phyloP scores from a whole-genome alignment of 192 early-diverging fungal species.

The Umbelopsis ramanniana region DNA sequence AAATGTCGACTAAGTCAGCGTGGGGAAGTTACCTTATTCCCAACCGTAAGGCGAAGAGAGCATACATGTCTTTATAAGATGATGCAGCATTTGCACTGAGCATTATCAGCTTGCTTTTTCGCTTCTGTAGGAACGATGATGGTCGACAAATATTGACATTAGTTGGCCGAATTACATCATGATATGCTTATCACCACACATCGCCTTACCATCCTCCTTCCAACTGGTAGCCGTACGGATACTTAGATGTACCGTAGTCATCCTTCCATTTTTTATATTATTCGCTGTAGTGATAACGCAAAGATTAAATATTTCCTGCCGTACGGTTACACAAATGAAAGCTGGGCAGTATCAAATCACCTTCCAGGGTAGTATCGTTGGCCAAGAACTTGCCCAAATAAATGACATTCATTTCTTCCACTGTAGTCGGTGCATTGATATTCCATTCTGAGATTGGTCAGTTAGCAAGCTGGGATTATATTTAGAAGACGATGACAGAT shows the following conservation, averaged over 20 bases:
- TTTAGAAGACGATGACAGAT: not conserved
- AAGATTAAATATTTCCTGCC: not conserved
- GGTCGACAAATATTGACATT: not conserved
- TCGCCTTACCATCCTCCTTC: not conserved
- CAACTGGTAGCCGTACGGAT: not conserved
- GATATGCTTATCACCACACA: not conserved
- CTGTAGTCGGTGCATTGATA: not conserved
- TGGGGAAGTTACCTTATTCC: not conserved
- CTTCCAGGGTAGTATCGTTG: conserved; percentile 3
- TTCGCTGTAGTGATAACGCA: not conserved
- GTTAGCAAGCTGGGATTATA: not conserved
- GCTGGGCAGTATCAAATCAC: not conserved
- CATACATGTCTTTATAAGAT: not conserved
- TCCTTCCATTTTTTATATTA: not conserved
- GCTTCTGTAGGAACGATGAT: not conserved
- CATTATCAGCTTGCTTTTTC: not conserved
- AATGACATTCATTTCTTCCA: conserved; percentile 2
- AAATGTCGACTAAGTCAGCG: no score
- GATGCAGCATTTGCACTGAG: conserved; percentile 6
- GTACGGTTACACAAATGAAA: not conserved
- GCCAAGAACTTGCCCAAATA: conserved; percentile 14
- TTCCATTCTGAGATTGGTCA: conserved; percentile 9
- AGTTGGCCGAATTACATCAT: not conserved
- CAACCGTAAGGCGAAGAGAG: not conserved
- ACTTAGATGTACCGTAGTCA: not conserved